phyloP scores from a whole-genome alignment of 345 rosid genomes.

The Citrus reticulata region DNA sequence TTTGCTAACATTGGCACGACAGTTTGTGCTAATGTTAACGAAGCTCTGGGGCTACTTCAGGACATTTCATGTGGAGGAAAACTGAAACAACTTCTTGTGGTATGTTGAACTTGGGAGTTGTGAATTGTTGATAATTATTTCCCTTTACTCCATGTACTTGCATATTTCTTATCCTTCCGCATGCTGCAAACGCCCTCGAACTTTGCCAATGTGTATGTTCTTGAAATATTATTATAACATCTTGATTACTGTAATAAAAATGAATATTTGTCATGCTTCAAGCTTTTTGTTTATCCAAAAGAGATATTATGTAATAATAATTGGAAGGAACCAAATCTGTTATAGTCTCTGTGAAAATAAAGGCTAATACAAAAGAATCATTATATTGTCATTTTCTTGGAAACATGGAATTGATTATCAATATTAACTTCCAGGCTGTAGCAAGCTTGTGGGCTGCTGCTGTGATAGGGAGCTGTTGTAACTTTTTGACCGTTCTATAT shows the following conservation, averaged over 20 bases:
- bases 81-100: slow-evolving; percentile 77
- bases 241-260: background rate
- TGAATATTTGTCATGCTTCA: background rate
- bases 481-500: slow-evolving; percentile 83
- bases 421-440: slow-evolving; percentile 43
- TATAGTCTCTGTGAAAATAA: background rate
- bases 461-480: slow-evolving; percentile 94
- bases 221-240: background rate
- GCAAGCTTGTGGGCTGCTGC: slow-evolving; percentile 72
- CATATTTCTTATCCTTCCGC: background rate
- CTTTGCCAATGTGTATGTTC: background rate
- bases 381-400: background rate
- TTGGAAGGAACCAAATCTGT: background rate
- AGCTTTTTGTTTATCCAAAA: background rate
- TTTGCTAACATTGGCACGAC: slow-evolving; percentile 65
- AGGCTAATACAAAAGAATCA: background rate
- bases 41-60: slow-evolving; percentile 64
- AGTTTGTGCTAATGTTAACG: slow-evolving; percentile 64
- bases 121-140: background rate
- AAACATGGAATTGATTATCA: background rate
- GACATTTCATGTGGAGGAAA: slow-evolving; percentile 70
- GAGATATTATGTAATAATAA: background rate
- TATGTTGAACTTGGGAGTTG: slow-evolving; percentile 22
- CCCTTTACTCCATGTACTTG: background rate
- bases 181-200: background rate